Evolutionary conservation across 2,329 filamentous ascomycete genomes (phyloP).

Genomic region (Drechslerella dactyloides): DNA sequence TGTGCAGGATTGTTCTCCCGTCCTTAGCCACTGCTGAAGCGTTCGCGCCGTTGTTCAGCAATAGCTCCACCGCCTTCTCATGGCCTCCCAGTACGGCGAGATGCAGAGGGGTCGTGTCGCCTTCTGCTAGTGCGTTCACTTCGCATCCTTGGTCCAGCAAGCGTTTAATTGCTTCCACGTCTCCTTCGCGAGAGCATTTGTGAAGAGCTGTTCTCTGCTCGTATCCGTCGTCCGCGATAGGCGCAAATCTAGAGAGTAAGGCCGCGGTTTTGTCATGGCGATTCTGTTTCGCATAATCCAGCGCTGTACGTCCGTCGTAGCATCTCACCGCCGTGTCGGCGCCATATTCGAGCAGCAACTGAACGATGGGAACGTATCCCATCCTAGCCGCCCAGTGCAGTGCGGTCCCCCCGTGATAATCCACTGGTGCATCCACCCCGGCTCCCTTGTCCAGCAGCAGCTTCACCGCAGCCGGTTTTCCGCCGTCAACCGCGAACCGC

Average conservation of each 20-base stretch:
- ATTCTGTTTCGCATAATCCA: constrained; percentile 43
- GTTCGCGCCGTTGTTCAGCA: constrained; percentile 46
- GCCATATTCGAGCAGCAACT: constrained; percentile 15
- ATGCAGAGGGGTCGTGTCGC: constrained; percentile 36
- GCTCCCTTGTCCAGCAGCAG: constrained; percentile 51
- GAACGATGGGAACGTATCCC: constrained; percentile 15
- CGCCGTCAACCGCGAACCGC: constrained; percentile 37
- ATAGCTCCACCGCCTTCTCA: constrained; percentile 51
- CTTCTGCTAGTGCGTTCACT: constrained; percentile 28
- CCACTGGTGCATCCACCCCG: constrained; percentile 44
- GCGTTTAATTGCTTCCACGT: constrained; percentile 48
- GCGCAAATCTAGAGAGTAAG: constrained; percentile 48
- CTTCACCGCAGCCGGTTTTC: constrained; percentile 42
- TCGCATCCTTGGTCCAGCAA: constrained; percentile 39
- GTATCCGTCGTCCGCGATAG: constrained; percentile 32
- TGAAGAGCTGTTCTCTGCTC: constrained; percentile 52
- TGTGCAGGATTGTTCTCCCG: constrained; percentile 29
- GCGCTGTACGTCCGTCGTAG: constrained; percentile 37
- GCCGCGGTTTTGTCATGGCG: constrained; percentile 42
- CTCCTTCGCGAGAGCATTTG: constrained; percentile 52
- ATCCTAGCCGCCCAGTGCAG: constrained; percentile 38
- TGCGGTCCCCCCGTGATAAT: constrained; percentile 45
- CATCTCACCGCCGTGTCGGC: constrained; percentile 20
- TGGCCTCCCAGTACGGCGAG: constrained; percentile 54
- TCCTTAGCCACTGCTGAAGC: constrained; percentile 25